Conservation (phyloP, 2,329 filamentous ascomycete species). For the Macroventuria anomochaeta region DNA sequence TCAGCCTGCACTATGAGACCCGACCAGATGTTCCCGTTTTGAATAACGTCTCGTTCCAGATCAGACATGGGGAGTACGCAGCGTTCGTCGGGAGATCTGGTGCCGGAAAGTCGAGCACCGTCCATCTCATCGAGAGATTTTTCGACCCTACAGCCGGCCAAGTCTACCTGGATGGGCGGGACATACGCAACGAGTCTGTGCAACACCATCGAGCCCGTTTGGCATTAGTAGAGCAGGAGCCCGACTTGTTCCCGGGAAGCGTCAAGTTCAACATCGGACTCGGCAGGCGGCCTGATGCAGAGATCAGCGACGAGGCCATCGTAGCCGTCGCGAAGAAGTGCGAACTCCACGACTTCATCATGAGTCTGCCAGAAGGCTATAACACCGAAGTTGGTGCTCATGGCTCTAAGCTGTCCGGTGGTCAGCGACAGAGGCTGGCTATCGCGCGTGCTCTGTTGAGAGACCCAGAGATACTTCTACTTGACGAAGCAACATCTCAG, state of each 20-base stretch:
- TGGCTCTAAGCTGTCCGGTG: conserved; percentile 54
- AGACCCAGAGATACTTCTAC: conserved; percentile 54
- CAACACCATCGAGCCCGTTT: conserved; percentile 48
- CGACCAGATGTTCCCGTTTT: conserved; percentile 43
- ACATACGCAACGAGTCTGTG: conserved; percentile 50
- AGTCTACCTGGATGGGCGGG: conserved; percentile 51
- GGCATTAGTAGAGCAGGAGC: conserved; percentile 54
- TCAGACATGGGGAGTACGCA: conserved; percentile 46
- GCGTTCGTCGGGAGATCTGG: conserved; percentile 55
- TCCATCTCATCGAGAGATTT: conserved; percentile 56
- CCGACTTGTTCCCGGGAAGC: conserved; percentile 54
- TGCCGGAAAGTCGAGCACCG: conserved; percentile 55
- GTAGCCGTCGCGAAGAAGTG: conserved; percentile 50
- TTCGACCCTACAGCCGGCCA: conserved; percentile 51
- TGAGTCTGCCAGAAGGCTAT: conserved; percentile 56
- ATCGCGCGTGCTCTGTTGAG: conserved; percentile 56
- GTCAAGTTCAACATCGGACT: conserved; percentile 54
- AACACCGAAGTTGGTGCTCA: conserved; percentile 54
- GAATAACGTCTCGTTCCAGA: conserved; percentile 49
- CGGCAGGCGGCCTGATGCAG: conserved; percentile 42
- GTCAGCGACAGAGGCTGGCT: conserved; percentile 55
- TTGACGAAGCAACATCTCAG: conserved; percentile 57
- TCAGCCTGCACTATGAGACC: conserved; percentile 43
- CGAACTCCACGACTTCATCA: conserved; percentile 57
- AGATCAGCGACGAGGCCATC: conserved; percentile 36